These are phyloP conservation scores for Hydrangea macrophylla DNA, from an alignment of 148 eudicot genomes.

Conservation along the genomic window DNA sequence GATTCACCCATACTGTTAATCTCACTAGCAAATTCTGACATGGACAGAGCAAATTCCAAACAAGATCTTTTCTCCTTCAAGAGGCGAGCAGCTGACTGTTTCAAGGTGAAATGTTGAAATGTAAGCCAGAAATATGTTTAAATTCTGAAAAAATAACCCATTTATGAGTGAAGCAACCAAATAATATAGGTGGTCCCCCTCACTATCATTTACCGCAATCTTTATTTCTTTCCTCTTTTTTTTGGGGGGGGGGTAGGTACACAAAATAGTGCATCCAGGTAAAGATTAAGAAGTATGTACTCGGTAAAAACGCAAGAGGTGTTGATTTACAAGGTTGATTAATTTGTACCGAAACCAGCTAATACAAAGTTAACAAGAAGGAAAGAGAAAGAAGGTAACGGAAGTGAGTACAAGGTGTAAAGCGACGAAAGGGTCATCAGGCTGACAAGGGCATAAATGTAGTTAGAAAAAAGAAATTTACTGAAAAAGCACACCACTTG, in stretches of 20 bases:
- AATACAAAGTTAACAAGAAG: not conserved
- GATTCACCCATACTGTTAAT: conserved; percentile 64
- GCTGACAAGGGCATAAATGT: not conserved
- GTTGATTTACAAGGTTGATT: not conserved
- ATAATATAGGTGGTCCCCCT: too few relatives aligned
- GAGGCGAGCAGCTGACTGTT: conserved; percentile 83
- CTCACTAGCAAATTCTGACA: conserved; percentile 51
- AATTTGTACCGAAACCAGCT: not conserved
- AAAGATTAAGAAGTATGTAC: not conserved
- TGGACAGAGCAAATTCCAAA: conserved; percentile 76
- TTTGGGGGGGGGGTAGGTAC: too few relatives aligned
- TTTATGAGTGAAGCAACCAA: not conserved
- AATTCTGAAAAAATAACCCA: not conserved
- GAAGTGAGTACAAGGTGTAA: not conserved
- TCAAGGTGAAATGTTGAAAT: conserved; percentile 14
- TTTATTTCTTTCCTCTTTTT: too few relatives aligned
- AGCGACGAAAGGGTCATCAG: not conserved
- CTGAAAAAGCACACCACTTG: too few relatives aligned
- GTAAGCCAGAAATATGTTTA: not conserved
- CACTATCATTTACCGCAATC: not conserved
- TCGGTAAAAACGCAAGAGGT: not conserved
- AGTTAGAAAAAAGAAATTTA: not conserved
- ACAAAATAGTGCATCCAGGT: not conserved
- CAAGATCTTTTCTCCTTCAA: conserved; percentile 79
- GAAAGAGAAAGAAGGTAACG: not conserved